Conservation (phyloP, 202 grass and related monocot genomes). For the Zoysia matrella region DNA sequence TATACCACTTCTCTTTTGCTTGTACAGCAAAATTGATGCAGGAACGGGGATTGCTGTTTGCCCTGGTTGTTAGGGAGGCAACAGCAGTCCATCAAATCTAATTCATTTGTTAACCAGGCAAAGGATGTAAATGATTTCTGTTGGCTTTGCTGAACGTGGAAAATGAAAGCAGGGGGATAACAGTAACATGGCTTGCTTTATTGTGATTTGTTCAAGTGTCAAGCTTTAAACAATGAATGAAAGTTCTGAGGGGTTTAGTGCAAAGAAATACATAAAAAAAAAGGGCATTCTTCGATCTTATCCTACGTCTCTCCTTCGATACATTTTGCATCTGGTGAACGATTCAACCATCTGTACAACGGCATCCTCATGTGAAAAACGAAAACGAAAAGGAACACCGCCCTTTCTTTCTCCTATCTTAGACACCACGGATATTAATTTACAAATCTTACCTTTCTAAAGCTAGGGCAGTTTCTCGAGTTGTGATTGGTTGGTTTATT, state of each 20-base stretch:
- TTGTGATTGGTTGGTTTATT: no score
- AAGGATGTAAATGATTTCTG: constrained; percentile 54
- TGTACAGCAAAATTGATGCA: constrained; percentile 64
- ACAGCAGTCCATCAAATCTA: constrained; percentile 48
- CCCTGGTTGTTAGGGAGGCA: constrained; percentile 42
- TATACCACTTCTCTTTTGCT: constrained; percentile 33
- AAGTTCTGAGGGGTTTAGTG: not conserved
- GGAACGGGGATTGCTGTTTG: constrained; percentile 41
- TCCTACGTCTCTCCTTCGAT: constrained; percentile 35
- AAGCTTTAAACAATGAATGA: constrained; percentile 7
- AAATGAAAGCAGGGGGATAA: not conserved
- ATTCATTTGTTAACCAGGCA: constrained; percentile 53
- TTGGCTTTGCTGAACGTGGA: constrained; percentile 33
- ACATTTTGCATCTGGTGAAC: constrained; percentile 45
- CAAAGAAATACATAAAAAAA: not conserved
- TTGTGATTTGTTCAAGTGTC: no score
- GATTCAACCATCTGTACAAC: constrained; percentile 72
- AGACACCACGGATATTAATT: constrained; percentile 44
- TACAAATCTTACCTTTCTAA: constrained; percentile 7
- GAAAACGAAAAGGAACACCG: constrained; percentile 49
- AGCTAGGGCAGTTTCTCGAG: no score
- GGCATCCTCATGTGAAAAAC: constrained; percentile 61
- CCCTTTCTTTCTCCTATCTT: constrained; percentile 26
- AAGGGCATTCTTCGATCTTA: constrained; percentile 11
- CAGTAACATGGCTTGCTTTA: no score